Evolutionary conservation across 106 monocot genomes (phyloP), one percentile per base, ranked within the genome.

Genomic region (Cymbidium sinense): DNA sequence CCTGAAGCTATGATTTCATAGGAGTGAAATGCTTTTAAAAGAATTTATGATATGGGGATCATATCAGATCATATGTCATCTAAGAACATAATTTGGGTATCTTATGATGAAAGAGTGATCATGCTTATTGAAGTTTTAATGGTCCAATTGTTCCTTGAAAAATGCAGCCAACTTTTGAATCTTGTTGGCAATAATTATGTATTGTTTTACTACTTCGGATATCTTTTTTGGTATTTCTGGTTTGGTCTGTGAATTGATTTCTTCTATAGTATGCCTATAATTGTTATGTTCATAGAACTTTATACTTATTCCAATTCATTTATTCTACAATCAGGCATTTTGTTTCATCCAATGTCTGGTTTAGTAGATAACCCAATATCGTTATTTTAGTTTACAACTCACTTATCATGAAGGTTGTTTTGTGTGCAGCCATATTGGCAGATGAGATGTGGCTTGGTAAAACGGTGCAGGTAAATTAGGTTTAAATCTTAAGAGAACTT

Each of bases 371-470:
- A 39, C 71, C 7, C 20, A 71, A 36, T 71, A 21, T 21, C 21
- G 20, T 58, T 74, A 7, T 37, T 76, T 77, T 72, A 74, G 35
- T 76, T 50, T 17, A 71, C 50, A 7, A 34, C 8, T n/a, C n/a
- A n/a, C n/a, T 47, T 47, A 47, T 2, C 47, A 28, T 28, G 21
- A 12, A 1, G 36, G 51, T 83, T 83, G 28, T 55, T 77, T 76
- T 25, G 33, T 58, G 13, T 88, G 81, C 90, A 98, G 98, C 98
- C 23, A 98, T 98, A 61, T 87, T 98, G 83, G 98, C 98, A 30
- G 98, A 98, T 89, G 98, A 98, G 77, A 98, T 98, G 98, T 94
- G 98, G 8, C 94, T 98, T 70, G 98, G 94, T 74, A 98, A 98
- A 83, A 98, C 98, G 55, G 90, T 98, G 30, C 98, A 98, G 94